phyloP scores from a whole-genome alignment of 352 stramenopile species.

The Aphanomyces cochlioides region DNA sequence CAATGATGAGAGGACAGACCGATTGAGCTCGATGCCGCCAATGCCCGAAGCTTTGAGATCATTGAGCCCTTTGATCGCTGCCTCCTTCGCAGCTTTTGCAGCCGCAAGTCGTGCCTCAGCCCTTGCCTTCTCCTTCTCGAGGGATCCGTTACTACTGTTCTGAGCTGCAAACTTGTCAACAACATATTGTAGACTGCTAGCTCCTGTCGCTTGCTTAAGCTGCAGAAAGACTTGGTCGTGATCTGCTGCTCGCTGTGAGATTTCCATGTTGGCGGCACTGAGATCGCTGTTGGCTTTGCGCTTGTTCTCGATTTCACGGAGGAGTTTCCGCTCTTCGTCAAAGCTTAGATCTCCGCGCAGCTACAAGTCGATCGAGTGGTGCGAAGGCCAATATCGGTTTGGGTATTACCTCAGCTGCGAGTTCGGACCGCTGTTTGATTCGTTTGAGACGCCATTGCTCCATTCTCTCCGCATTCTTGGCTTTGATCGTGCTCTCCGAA shows the following conservation, averaged over 20 bases:
- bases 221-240: constrained; percentile 61
- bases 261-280: constrained; percentile 57
- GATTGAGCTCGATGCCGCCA: constrained; percentile 69
- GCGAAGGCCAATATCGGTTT: constrained; percentile 34
- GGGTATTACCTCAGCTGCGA: constrained; percentile 48
- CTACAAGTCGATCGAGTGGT: not conserved
- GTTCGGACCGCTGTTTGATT: constrained; percentile 65
- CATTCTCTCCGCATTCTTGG: constrained; percentile 79
- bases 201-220: constrained; percentile 65
- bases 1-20: constrained; percentile 10
- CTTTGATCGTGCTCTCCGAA: constrained; percentile 68
- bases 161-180: constrained; percentile 72
- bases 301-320: constrained; percentile 62
- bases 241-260: constrained; percentile 64
- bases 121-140: constrained; percentile 72
- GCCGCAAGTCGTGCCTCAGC: constrained; percentile 51
- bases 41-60: constrained; percentile 78
- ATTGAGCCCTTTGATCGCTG: constrained; percentile 54
- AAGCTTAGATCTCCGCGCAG: constrained; percentile 64
- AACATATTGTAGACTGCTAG: constrained; percentile 48
- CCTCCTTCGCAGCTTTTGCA: constrained; percentile 61
- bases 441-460: constrained; percentile 68
- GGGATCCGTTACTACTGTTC: constrained; percentile 47
- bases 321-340: constrained; percentile 54
- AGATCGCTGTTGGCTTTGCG: constrained; percentile 56